Conservation (phyloP, 169 alveolate species). For the Cryptosporidium tyzzeri region DNA sequence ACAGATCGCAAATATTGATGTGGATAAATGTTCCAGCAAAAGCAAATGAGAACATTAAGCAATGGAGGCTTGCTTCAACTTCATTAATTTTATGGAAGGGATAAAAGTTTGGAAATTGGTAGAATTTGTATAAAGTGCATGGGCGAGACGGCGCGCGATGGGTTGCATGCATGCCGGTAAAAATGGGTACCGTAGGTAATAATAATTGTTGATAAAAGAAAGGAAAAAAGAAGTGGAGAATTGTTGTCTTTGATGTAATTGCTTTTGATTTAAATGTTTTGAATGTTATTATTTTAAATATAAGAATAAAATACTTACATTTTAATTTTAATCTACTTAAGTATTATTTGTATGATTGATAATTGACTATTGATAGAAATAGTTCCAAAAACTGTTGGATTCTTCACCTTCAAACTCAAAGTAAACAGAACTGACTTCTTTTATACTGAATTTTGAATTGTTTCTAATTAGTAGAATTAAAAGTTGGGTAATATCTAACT, state of each 20-base stretch:
- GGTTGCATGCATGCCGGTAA: not conserved
- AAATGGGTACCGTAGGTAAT: not conserved
- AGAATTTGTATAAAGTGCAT: not conserved
- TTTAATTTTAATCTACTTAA: not conserved
- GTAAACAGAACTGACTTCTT: slow-evolving; percentile 6
- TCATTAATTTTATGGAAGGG: slow-evolving; percentile 40
- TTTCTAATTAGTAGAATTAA: slow-evolving; percentile 9
- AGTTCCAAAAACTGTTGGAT: slow-evolving; percentile 35
- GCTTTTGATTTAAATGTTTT: too few relatives aligned
- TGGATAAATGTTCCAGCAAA: slow-evolving; percentile 53
- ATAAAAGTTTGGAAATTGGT: not conserved
- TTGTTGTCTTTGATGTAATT: too few relatives aligned
- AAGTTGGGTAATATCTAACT: slow-evolving; percentile 1
- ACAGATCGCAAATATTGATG: slow-evolving; percentile 20
- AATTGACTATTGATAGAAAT: slow-evolving; percentile 5
- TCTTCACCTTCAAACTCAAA: slow-evolving; percentile 47
- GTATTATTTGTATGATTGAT: not conserved
- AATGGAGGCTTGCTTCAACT: slow-evolving; percentile 56
- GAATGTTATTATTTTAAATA: too few relatives aligned
- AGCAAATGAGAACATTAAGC: slow-evolving; percentile 25
- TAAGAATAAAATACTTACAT: not conserved
- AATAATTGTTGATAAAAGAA: too few relatives aligned
- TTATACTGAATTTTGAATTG: not conserved
- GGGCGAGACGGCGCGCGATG: not conserved
- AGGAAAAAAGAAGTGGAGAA: too few relatives aligned